Conservation (phyloP, 2,329 filamentous ascomycete species). For the Alternaria consortialis region DNA sequence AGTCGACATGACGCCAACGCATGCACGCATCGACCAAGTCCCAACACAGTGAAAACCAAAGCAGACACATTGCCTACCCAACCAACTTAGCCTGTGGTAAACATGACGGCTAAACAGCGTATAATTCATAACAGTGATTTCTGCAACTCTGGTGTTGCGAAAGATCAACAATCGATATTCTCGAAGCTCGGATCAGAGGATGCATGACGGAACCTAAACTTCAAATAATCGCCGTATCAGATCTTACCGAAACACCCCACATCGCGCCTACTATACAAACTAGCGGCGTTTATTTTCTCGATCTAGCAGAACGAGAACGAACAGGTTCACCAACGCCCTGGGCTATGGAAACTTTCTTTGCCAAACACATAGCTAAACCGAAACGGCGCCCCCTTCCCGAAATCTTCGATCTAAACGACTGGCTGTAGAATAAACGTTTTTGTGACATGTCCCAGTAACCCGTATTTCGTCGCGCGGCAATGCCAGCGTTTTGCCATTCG, state of each 20-base stretch:
- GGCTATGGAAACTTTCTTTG: not conserved
- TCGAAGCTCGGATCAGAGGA: not conserved
- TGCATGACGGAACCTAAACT: not conserved
- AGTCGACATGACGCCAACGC: conserved; percentile 40
- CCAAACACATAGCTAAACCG: not conserved
- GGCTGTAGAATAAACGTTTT: not conserved
- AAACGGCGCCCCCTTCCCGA: not conserved
- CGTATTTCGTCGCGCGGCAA: not conserved
- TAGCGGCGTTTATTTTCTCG: not conserved
- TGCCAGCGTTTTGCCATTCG: not conserved
- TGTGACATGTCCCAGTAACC: not conserved
- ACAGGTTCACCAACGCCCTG: not conserved
- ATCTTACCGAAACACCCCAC: not conserved
- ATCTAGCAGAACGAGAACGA: not conserved
- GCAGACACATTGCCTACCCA: conserved; percentile 12
- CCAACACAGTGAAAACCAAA: conserved; percentile 16
- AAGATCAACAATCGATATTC: not conserved
- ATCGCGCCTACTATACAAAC: not conserved
- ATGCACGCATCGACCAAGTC: conserved; percentile 38
- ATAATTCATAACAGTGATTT: not conserved
- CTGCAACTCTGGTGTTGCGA: not conserved
- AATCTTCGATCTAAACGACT: not conserved
- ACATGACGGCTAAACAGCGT: conserved; percentile 13
- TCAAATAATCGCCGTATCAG: not conserved
- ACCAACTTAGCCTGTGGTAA: conserved; percentile 36